These are phyloP conservation scores for Umbilicus rupestris DNA, from an alignment of 164 flowering plant species.

Conservation along the genomic window DNA sequence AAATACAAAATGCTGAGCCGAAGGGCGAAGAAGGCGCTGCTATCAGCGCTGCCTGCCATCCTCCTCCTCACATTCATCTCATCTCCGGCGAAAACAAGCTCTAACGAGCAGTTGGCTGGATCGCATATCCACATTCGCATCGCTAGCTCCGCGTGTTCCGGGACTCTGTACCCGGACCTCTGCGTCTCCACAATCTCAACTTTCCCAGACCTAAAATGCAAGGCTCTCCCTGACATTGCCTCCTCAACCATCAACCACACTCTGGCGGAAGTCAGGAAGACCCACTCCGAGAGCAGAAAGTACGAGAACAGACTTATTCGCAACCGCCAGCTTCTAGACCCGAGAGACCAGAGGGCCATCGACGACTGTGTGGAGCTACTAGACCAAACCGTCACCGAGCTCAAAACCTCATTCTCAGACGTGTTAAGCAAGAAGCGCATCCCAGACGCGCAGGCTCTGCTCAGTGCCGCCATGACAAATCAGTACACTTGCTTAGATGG, in stretches of 20 bases:
- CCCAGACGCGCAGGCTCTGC: slow-evolving; percentile 32
- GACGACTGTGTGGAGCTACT: slow-evolving; percentile 72
- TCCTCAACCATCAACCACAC: slow-evolving; percentile 34
- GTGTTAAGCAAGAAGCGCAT: slow-evolving; percentile 23
- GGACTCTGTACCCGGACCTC: neutral
- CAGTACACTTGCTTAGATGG: slow-evolving; percentile 89
- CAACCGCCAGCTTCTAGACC: slow-evolving; percentile 17
- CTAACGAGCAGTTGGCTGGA: too few species aligned
- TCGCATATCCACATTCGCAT: neutral
- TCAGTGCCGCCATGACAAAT: slow-evolving; percentile 85
- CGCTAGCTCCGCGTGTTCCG: neutral
- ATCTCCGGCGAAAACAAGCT: too few species aligned
- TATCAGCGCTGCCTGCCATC: too few species aligned
- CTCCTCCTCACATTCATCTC: too few species aligned
- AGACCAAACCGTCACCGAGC: slow-evolving; percentile 37
- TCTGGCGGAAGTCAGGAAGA: slow-evolving; percentile 24
- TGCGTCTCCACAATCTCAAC: slow-evolving; percentile 35
- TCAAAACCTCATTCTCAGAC: slow-evolving; percentile 29
- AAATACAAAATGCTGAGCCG: too few species aligned
- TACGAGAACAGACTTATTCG: slow-evolving; percentile 18
- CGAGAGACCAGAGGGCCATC: slow-evolving; percentile 35
- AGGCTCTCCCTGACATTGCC: slow-evolving; percentile 45
- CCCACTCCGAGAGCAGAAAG: slow-evolving; percentile 43
- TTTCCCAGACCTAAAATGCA: slow-evolving; percentile 38
- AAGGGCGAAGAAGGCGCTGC: too few species aligned